Percentiles rank a stretch among this genome's conserved stretches.
phyloP scores from a whole-genome alignment of 352 stramenopile genomes.

The Phytophthora sansomeana region DNA sequence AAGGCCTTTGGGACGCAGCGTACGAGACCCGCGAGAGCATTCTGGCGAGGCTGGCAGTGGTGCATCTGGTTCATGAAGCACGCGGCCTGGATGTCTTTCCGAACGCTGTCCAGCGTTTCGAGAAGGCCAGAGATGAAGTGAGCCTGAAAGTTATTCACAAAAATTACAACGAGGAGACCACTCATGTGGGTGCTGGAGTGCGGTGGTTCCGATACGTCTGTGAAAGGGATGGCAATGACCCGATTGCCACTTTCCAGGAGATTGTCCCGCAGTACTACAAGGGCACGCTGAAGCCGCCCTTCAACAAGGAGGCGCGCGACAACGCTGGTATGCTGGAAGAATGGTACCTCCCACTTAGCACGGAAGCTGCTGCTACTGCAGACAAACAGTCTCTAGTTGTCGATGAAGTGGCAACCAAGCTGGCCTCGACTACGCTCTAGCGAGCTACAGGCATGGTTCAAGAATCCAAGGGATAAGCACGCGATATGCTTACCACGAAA shows the following conservation, averaged over 20 bases:
- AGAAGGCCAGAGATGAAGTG: slow-evolving; percentile 50
- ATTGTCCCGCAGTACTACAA: slow-evolving; percentile 61
- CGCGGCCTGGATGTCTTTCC: slow-evolving; percentile 63
- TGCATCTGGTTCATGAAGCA: slow-evolving; percentile 69
- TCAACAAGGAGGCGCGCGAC: slow-evolving; percentile 61
- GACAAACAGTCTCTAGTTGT: slow-evolving; percentile 9
- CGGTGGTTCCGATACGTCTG: slow-evolving; percentile 57
- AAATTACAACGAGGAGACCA: slow-evolving; percentile 64
- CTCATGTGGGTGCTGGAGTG: slow-evolving; percentile 51
- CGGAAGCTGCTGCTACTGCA: slow-evolving; percentile 6
- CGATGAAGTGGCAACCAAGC: slow-evolving; percentile 22
- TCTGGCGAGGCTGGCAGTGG: slow-evolving; percentile 53
- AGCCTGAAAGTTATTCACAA: slow-evolving; percentile 57
- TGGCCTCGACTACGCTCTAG: slow-evolving; percentile 12
- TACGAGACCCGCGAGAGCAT: slow-evolving; percentile 50
- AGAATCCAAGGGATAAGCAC: neutral
- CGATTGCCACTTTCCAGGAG: slow-evolving; percentile 54
- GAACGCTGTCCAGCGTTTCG: slow-evolving; percentile 54
- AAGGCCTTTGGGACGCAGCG: slow-evolving; percentile 63
- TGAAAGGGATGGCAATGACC: slow-evolving; percentile 37
- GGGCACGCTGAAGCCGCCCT: slow-evolving; percentile 61
- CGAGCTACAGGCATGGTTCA: neutral
- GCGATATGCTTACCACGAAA: neutral
- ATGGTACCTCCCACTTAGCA: slow-evolving; percentile 58
- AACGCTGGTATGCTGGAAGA: slow-evolving; percentile 53